phyloP scores from a whole-genome alignment of 495 filamentous ascomycete species.

The Xylaria palmicola region DNA sequence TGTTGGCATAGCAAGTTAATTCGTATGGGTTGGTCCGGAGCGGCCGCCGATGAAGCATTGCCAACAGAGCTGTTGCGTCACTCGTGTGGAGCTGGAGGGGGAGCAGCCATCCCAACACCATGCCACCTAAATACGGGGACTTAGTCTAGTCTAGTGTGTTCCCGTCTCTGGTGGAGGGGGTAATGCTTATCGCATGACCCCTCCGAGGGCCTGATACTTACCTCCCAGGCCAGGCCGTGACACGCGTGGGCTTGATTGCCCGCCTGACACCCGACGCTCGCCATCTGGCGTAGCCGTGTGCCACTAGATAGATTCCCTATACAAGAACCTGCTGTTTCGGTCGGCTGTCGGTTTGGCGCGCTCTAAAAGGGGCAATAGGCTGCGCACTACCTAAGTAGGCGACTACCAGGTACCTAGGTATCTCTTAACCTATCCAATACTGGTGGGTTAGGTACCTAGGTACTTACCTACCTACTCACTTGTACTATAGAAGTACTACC shows the following conservation, averaged over 20 bases:
- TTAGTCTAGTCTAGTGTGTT: too few relatives aligned
- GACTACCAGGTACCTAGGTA: too few relatives aligned
- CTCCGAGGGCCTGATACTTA: not conserved
- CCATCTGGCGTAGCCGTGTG: not conserved
- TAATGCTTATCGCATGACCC: too few relatives aligned
- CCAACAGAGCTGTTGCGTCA: slow-evolving; percentile 11
- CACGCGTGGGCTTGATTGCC: not conserved
- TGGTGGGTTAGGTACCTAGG: too few relatives aligned
- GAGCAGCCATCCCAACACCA: not conserved
- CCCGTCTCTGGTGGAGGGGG: too few relatives aligned
- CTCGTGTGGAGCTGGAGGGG: slow-evolving; percentile 1
- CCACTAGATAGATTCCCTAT: not conserved
- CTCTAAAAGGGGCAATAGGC: not conserved
- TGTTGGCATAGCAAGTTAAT: too few relatives aligned
- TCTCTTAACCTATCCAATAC: not conserved
- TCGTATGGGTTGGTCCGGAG: not conserved
- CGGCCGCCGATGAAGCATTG: not conserved
- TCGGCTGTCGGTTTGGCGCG: not conserved
- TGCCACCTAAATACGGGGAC: too few relatives aligned
- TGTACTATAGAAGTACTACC: too few relatives aligned
- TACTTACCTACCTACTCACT: not conserved
- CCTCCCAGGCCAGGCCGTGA: not conserved
- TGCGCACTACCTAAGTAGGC: too few relatives aligned
- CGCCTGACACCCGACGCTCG: not conserved
- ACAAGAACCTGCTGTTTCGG: not conserved